Base-by-base conservation (phyloP, 305 asterid genomes). In the Fraxinus albicans region DNA sequence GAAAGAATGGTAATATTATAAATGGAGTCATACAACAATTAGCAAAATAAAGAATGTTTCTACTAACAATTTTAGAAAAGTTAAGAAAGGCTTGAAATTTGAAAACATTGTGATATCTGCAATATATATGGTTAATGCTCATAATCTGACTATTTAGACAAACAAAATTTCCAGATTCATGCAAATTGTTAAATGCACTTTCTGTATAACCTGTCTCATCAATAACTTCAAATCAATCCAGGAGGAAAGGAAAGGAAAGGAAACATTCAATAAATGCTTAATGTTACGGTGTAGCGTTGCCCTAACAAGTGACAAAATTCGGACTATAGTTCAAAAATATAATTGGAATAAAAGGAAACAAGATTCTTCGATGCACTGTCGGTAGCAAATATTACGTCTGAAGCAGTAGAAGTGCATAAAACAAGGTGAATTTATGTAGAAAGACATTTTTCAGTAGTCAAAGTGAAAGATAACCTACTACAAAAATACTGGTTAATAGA, bases 281-380 rank as follows among this genome's bases (percentile, higher is more conserved):
- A 50, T 58, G 36, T 80, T 60, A 65, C 76, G 1, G 27, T 53
- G 27, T 6, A 47, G 1, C 1, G 3, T 27, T 19, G 19, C 1
- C 44, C 34, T 83, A 12, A 53, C 2, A 3, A 79, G 67, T 33
- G 1, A 15, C 3, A 75, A 72, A 83, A 47, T 1, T 9, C 19
- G 55, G 73, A 34, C 8, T 4, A 65, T 6, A 31, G 38, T 82
- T 47, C 76, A n/a, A 23, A 23, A 8, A 4, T 10, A 42, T 53
- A 42, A 5, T 69, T 21, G 27, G 77, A n/a, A 23, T 42, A 55
- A 70, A 44, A 74, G 76, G 77, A 83, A 78, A 83, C 76, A 34
- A n/a, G 31, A 31, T 29, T 55, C 67, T 55, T 55, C 8, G 9
- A 55, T 55, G 67, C 25, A n/a, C 67, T 55, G 25, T 55, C 25